Evolutionary conservation across 257 asterid species (phyloP), one percentile per base, ranked within the genome.

Genomic region (Solanum chmielewskii): DNA sequence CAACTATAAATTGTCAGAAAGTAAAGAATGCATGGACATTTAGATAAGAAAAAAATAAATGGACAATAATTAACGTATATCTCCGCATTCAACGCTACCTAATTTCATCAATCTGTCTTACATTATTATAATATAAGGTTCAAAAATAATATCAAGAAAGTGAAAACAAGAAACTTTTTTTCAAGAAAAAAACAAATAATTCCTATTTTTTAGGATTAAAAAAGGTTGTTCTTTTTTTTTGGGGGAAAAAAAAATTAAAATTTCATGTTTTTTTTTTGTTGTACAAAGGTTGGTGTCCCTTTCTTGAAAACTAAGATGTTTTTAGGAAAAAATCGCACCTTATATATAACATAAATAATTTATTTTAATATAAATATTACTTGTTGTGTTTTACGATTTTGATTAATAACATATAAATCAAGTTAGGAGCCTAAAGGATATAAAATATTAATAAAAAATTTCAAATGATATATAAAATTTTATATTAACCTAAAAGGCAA

Each of bases 21-120:
- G 60, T n/a, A 11, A 76, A 42, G n/a, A 14, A n/a, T n/a, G 62
- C 62, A 42, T 78, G 45, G 84, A 78, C 84, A 44, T n/a, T 77
- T 42, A 41, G 37, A n/a, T 76, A 23, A 76, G 59, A 6, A 42
- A 76, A 41, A n/a, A 11, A 33, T 7, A 31, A 73, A 20, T 73
- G n/a, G 83, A 23, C 35, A 52, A 52, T 23, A 41, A 77, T 44
- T 77, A 77, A 78, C 41, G 25, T 45, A 78, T 78, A 35, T 16
- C n/a, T 78, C 84, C 84, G 84, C 66, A 78, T 78, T 78, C 84
- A 78, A 9, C 84, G 41, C 84, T 27, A 78, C 84, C 84, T 78
- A 78, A 78, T 78, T 52, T 27, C 41, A 10, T 45, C 42, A 78
- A 78, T 78, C 27, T 78, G 21, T 45, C 33, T 9, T 45, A 25